Base-by-base conservation (phyloP, 768 basidiomycete species). In the Panaeolus papilionaceus region DNA sequence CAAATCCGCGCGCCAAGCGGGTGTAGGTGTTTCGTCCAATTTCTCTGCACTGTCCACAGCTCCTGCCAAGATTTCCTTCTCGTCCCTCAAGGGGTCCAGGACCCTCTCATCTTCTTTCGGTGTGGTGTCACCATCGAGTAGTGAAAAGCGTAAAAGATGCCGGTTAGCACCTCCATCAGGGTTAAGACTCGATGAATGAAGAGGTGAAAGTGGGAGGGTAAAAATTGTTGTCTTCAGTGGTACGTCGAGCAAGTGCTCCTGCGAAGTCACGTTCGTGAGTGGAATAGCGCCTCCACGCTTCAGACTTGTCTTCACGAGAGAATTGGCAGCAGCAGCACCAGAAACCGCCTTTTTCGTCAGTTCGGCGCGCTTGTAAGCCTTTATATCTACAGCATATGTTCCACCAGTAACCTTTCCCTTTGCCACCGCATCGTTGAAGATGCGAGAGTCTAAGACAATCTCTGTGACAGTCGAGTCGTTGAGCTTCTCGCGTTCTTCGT, bases 191-290 rank as follows among this genome's bases (percentile, higher is more conserved):
- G 92, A 90, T 23, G 94, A 92, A 71, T 92, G 93, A 66, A 94
- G 79, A 11, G 94, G 88, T 23, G 94, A 95, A 2, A 90, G 87
- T 0, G 96, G 94, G 64, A 97, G 85, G 0, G 91, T 92, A 74
- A 93, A 86, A 14, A 96, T 81, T 4, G 84, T 83, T 67, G 86
- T 86, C 33, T 77, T 75, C 69, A 93, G 79, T 16, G 88, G 93
- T 37, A 89, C 83, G 40, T 75, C 71, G 11, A 74, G 72, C 20
- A 58, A 11, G 42, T 45, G 28, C 38, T 63, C 68, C 38, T 23
- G 38, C 12, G 28, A 2, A 1, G 28, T 16, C 28, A 3, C 28
- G 8, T 33, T 37, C 6, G 54, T 18, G 20, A 58, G 54, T 4
- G 54, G 54, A 58, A 58, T 11, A 7, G 54, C 54, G 11, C 54